Conservation (phyloP, 169 alveolate genomes). For the Cryptosporidium tyzzeri region DNA sequence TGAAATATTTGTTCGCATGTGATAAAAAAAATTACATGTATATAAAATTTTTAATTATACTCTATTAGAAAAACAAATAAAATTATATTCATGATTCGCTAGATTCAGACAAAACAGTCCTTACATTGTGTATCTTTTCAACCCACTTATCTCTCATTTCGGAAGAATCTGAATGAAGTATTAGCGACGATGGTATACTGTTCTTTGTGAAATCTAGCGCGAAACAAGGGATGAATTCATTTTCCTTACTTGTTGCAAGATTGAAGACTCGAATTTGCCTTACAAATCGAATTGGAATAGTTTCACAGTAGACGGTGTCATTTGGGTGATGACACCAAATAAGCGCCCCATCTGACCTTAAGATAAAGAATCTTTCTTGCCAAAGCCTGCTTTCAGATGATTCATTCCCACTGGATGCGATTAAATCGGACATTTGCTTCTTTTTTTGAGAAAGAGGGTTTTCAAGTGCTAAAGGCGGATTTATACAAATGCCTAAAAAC, state of each 20-base stretch:
- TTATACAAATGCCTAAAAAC: slow-evolving; percentile 54
- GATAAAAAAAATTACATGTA: background rate
- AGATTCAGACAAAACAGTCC: slow-evolving; percentile 51
- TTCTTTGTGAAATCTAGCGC: slow-evolving; percentile 63
- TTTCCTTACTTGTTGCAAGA: slow-evolving; percentile 45
- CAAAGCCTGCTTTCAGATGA: slow-evolving; percentile 50
- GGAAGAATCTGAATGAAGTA: slow-evolving; percentile 52
- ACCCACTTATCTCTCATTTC: slow-evolving; percentile 75
- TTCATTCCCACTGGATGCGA: background rate
- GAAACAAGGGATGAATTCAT: slow-evolving; percentile 62
- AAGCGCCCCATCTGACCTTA: slow-evolving; percentile 67
- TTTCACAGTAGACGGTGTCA: slow-evolving; percentile 32
- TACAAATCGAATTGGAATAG: slow-evolving; percentile 59
- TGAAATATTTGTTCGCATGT: background rate
- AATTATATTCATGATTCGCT: background rate
- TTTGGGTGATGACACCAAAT: slow-evolving; percentile 74
- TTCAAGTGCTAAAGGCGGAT: slow-evolving; percentile 66
- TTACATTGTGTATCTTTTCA: slow-evolving; percentile 62
- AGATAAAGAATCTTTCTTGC: slow-evolving; percentile 68
- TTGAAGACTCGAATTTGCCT: slow-evolving; percentile 73
- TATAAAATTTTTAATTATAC: background rate
- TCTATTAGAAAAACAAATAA: background rate
- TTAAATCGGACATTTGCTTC: background rate
- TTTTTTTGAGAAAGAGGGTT: slow-evolving; percentile 52
- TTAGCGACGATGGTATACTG: slow-evolving; percentile 60